These are phyloP conservation scores for Lasiodiplodia citricola DNA, from an alignment of 2,329 filamentous ascomycete species.

Conservation along the genomic window DNA sequence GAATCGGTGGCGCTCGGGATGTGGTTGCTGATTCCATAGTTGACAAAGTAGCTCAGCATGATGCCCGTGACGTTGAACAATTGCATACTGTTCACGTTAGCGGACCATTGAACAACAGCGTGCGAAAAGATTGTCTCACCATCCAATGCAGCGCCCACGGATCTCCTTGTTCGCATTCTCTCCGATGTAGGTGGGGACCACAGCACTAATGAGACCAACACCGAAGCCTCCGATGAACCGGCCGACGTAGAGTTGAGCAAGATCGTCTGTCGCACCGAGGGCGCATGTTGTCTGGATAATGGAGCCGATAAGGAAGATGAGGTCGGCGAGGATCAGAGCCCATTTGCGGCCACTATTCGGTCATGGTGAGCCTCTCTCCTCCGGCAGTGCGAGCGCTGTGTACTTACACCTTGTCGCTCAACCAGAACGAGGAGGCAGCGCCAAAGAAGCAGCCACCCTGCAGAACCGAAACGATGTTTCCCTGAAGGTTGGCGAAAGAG, in stretches of 20 bases:
- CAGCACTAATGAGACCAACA: slow-evolving; percentile 49
- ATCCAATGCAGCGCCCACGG: slow-evolving; percentile 45
- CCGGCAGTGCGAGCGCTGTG: neutral
- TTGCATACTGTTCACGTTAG: slow-evolving; percentile 36
- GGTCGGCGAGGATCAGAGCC: slow-evolving; percentile 49
- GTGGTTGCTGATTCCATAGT: slow-evolving; percentile 58
- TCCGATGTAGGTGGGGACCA: slow-evolving; percentile 53
- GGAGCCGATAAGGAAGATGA: slow-evolving; percentile 50
- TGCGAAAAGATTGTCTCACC: slow-evolving; percentile 33
- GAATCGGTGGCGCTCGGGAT: slow-evolving; percentile 42
- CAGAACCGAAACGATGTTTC: slow-evolving; percentile 52
- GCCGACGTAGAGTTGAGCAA: slow-evolving; percentile 49
- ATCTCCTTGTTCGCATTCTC: slow-evolving; percentile 53
- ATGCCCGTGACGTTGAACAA: slow-evolving; percentile 53
- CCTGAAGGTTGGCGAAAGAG: slow-evolving; percentile 47
- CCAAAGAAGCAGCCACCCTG: slow-evolving; percentile 54
- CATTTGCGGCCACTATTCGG: slow-evolving; percentile 41
- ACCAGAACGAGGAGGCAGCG: slow-evolving; percentile 49
- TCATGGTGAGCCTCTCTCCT: neutral
- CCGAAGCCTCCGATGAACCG: slow-evolving; percentile 52
- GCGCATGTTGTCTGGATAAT: slow-evolving; percentile 48
- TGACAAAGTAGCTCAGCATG: slow-evolving; percentile 59
- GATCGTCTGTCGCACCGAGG: slow-evolving; percentile 37
- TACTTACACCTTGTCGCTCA: slow-evolving; percentile 46
- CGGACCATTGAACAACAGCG: neutral